A percentile compares a stretch with the other conserved stretches of the same genome.
Conservation (phyloP, 305 asterid species). For the Fraxinus dipetala region DNA sequence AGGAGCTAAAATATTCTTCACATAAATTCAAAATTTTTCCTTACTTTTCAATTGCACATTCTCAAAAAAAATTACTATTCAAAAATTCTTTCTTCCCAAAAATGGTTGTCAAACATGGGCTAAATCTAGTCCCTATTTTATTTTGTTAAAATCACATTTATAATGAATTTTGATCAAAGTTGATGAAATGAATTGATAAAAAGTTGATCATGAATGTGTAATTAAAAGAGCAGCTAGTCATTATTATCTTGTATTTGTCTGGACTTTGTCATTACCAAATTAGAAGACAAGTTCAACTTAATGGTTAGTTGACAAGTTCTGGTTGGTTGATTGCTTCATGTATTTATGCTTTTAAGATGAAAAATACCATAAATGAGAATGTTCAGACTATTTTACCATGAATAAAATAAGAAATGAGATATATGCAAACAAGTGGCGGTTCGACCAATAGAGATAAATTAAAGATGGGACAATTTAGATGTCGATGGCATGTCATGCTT, state of each 20-base stretch:
- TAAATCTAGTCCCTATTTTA: background rate
- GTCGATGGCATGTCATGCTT: background rate
- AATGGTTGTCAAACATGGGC: background rate
- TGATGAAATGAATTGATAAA: background rate
- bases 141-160: no score
- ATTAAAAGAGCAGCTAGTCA: background rate
- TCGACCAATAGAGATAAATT: background rate
- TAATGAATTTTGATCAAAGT: no score
- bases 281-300: background rate
- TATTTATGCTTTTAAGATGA: background rate
- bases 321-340: background rate
- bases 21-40: no score
- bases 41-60: no score
- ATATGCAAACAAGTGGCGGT: background rate
- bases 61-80: no score
- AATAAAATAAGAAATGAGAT: background rate
- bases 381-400: background rate
- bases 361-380: background rate
- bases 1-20: no score
- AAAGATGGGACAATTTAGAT: background rate
- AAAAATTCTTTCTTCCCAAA: background rate
- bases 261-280: background rate
- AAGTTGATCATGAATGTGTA: background rate
- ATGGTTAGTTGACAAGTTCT: background rate
- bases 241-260: background rate